A percentile compares a stretch with the other conserved stretches of the same genome.
Evolutionary conservation across 2,329 filamentous ascomycete species (phyloP).

Genomic region (Hymenoscyphus albidus): DNA sequence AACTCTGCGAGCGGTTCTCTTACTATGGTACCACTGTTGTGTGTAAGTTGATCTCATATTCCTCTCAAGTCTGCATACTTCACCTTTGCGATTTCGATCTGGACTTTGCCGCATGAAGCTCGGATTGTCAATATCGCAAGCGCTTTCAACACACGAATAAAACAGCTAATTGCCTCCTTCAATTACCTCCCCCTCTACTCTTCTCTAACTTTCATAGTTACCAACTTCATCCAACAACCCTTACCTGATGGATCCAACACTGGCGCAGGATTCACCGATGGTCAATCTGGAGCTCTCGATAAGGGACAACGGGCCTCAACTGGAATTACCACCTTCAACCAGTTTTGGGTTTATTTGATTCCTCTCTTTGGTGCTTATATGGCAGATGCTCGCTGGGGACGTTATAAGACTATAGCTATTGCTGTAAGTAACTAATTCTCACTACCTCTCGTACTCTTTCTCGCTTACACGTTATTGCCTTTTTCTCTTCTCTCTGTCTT

Average conservation of each 20-base stretch:
- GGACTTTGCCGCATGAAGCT: not conserved
- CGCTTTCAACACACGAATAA: not conserved
- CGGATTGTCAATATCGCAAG: not conserved
- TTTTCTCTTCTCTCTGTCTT: not conserved
- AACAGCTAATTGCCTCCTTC: not conserved
- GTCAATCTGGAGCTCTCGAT: constrained; percentile 40
- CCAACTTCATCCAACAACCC: constrained; percentile 50
- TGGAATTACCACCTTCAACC: constrained; percentile 45
- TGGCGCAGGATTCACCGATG: constrained; percentile 40
- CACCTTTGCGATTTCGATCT: not conserved
- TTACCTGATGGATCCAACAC: constrained; percentile 42
- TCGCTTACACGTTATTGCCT: not conserved
- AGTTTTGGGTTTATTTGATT: constrained; percentile 49
- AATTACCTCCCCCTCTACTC: not conserved
- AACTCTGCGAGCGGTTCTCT: constrained; percentile 59
- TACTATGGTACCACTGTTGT: constrained; percentile 62
- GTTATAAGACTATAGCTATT: constrained; percentile 58
- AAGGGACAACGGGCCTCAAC: constrained; percentile 49
- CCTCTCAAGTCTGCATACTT: not conserved
- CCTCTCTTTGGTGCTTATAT: constrained; percentile 51
- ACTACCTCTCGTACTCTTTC: not conserved
- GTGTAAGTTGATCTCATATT: constrained; percentile 42
- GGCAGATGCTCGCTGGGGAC: constrained; percentile 63
- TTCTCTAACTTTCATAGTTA: constrained; percentile 36
- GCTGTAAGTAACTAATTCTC: constrained; percentile 10